Percentiles rank a stretch among this genome's conserved stretches.
These are phyloP conservation scores for Microbotryum lychnidis-dioicae DNA, from an alignment of 1,284 basidiomycete species.

Conservation along the genomic window DNA sequence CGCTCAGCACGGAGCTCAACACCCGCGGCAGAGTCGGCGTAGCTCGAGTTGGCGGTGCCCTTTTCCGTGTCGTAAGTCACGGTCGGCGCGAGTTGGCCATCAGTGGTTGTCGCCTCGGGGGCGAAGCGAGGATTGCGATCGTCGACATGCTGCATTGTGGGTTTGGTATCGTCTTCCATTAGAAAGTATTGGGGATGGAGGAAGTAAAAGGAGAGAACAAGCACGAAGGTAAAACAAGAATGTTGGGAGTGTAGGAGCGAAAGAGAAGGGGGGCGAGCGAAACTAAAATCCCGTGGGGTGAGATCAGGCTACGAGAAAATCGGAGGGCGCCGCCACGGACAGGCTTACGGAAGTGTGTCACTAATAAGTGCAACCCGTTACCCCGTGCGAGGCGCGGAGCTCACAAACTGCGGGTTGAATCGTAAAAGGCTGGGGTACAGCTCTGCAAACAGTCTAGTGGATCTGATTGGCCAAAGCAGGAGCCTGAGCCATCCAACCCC, in stretches of 20 bases:
- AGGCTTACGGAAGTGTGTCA: too few species aligned
- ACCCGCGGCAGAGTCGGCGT: slow-evolving; percentile 35
- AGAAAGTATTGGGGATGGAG: not conserved
- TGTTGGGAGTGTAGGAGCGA: not conserved
- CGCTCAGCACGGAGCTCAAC: slow-evolving; percentile 31
- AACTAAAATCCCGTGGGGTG: too few species aligned
- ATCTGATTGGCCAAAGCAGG: too few species aligned
- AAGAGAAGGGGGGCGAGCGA: not conserved
- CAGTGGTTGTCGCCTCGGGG: slow-evolving; percentile 2
- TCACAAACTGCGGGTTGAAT: too few species aligned
- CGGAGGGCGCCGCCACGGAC: too few species aligned
- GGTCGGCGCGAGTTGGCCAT: not conserved
- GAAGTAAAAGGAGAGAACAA: not conserved
- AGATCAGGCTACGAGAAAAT: too few species aligned
- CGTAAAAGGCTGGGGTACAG: too few species aligned
- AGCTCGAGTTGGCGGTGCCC: slow-evolving; percentile 27
- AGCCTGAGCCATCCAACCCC: too few species aligned
- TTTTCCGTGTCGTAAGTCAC: slow-evolving; percentile 32
- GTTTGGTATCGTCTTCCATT: not conserved
- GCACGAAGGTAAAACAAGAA: not conserved
- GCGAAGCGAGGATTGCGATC: slow-evolving; percentile 11
- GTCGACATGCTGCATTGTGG: slow-evolving; percentile 2
- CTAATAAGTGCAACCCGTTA: too few species aligned
- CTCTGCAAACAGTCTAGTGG: too few species aligned
- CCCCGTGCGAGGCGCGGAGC: too few species aligned